Conservation (phyloP, 805 yeast species). For the Spathaspora arborariae region DNA sequence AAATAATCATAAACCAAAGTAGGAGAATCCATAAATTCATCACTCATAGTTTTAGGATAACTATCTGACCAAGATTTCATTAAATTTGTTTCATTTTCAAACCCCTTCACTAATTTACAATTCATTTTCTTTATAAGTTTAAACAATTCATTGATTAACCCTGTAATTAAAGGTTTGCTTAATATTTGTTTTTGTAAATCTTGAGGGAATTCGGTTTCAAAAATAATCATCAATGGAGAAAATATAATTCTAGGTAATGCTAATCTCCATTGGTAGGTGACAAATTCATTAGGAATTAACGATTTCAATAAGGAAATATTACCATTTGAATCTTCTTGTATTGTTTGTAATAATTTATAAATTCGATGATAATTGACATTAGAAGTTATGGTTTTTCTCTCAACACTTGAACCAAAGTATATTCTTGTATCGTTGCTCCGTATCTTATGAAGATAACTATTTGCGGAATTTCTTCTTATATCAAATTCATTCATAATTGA, state of each 20-base stretch:
- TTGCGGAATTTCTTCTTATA: slow-evolving; percentile 33
- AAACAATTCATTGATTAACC: slow-evolving; percentile 70
- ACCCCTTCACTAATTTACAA: slow-evolving; percentile 64
- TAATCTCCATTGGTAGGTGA: slow-evolving; percentile 79
- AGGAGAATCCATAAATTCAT: slow-evolving; percentile 47
- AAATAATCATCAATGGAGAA: slow-evolving; percentile 68
- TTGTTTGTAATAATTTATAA: slow-evolving; percentile 29
- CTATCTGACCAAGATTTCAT: slow-evolving; percentile 49
- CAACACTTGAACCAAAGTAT: slow-evolving; percentile 32
- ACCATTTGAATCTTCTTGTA: slow-evolving; percentile 31
- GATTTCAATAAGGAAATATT: slow-evolving; percentile 47
- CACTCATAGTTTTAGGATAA: slow-evolving; percentile 31
- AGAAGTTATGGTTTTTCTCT: slow-evolving; percentile 11
- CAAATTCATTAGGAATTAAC: slow-evolving; percentile 51
- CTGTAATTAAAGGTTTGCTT: slow-evolving; percentile 82
- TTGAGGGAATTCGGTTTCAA: slow-evolving; percentile 66
- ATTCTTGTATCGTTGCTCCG: slow-evolving; percentile 42
- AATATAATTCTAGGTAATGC: slow-evolving; percentile 77
- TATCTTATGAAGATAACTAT: slow-evolving; percentile 28
- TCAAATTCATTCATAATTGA: slow-evolving; percentile 65
- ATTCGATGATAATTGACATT: slow-evolving; percentile 17
- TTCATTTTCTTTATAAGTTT: slow-evolving; percentile 76
- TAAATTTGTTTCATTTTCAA: slow-evolving; percentile 61
- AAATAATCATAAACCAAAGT: slow-evolving; percentile 63
- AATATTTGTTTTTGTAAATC: slow-evolving; percentile 61